These are phyloP conservation scores for Cantharellus anzutake DNA, from an alignment of 768 basidiomycete species.

Conservation along the genomic window DNA sequence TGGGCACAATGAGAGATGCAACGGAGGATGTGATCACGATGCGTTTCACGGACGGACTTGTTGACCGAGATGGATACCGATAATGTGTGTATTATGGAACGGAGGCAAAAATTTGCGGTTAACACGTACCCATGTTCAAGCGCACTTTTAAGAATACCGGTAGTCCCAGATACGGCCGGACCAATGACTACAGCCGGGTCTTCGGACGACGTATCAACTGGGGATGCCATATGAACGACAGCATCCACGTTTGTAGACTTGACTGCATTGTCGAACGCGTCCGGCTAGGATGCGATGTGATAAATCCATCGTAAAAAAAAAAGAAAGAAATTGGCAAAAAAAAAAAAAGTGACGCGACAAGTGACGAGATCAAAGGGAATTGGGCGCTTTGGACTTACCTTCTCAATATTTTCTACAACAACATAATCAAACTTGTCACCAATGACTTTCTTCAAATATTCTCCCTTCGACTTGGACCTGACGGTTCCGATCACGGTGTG, in stretches of 20 bases:
- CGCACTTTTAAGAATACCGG: conserved; percentile 15
- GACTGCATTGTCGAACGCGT: conserved; percentile 5
- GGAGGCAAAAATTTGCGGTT: neutral
- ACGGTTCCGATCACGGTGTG: conserved; percentile 3
- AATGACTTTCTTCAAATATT: neutral
- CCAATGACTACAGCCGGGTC: conserved; percentile 15
- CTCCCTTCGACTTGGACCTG: conserved; percentile 1
- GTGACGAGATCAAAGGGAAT: too few species aligned
- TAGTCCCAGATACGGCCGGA: conserved; percentile 20
- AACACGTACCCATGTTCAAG: conserved; percentile 16
- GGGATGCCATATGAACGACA: conserved; percentile 3
- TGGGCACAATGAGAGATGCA: conserved; percentile 16
- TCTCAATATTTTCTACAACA: conserved; percentile 3
- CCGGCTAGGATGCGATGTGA: neutral
- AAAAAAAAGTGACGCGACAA: too few species aligned
- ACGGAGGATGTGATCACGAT: conserved; percentile 19
- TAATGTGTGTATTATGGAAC: neutral
- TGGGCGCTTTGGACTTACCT: neutral
- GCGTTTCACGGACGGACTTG: conserved; percentile 12
- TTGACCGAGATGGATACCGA: neutral
- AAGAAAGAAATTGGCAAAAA: too few species aligned
- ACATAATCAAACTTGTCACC: conserved; percentile 1
- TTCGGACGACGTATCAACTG: neutral
- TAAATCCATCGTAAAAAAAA: neutral
- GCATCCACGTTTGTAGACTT: conserved; percentile 2